Evolutionary conservation across 106 monocot species (phyloP), one percentile per base, ranked within the genome.

Genomic region (Dendrobium huoshanense): DNA sequence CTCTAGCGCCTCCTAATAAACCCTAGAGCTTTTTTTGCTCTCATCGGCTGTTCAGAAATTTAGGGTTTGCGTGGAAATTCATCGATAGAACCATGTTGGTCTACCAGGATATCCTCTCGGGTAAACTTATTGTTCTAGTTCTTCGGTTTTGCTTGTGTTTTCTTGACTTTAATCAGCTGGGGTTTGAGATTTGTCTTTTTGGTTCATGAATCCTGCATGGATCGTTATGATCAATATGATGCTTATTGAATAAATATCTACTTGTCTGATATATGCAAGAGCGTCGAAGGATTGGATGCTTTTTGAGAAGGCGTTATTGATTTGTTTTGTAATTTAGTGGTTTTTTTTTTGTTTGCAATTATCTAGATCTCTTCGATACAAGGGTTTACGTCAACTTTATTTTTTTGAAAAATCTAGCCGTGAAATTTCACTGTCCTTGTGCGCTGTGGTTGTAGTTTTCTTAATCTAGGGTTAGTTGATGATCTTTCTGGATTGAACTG

Each of bases 81-180:
- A 20, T 24, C 9, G 45, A 59, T 58, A 80, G 29, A 77, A 86
- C 42, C 77, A 95, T 95, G 94, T 77, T 95, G 83, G 88, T 95
- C 20, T 95, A 94, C 75, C 86, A 90, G 59, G 94, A 94, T 92
- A 56, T 88, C 51, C 83, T 94, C 78, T 73, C 90, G 24, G 91
- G 94, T 95, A 79, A 40, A 9, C 48, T 70, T 51, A 11, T 51
- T 70, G 31, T 37, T 37, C 11, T 70, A 9, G 11, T 70, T 9
- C 27, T 9, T 37, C 4, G 70, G 10, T 16, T 37, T 27, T 33
- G 64, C 8, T 70, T 37, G 33, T 31, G 37, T 70, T 68, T 33
- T 37, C 0, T 68, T 68, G 68, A 7, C 29, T 68, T 68, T 33
- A 5, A 37, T 27, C 2, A 24, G 6, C 64, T 65, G 1, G 64